These are phyloP conservation scores for Globisporangium echinulatum DNA, from an alignment of 352 stramenopile species.

Conservation along the genomic window DNA sequence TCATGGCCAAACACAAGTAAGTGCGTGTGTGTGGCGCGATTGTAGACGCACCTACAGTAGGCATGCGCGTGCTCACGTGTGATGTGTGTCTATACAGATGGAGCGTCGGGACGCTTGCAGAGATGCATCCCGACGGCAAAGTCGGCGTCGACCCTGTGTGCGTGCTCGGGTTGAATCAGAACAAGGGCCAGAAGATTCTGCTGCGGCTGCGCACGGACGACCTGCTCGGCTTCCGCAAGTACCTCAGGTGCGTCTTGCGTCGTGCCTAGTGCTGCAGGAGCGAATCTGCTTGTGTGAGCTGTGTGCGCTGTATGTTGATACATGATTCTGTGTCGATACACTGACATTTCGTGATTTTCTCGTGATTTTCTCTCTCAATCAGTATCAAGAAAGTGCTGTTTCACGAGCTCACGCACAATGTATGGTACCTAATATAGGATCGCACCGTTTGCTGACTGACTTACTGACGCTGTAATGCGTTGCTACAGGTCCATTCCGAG, in stretches of 20 bases:
- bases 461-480: background rate
- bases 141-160: constrained; percentile 85
- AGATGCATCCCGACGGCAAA: constrained; percentile 90
- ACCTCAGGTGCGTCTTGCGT: constrained; percentile 37
- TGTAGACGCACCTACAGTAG: background rate
- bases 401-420: constrained; percentile 94
- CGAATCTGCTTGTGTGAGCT: no score
- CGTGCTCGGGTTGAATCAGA: constrained; percentile 92
- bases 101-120: constrained; percentile 78
- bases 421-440: constrained; percentile 19
- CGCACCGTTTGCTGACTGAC: background rate
- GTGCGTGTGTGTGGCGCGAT: constrained; percentile 2
- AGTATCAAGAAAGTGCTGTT: constrained; percentile 93
- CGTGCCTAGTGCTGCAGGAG: no score
- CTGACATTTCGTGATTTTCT: background rate
- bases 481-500: constrained; percentile 52
- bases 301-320: no score
- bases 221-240: constrained; percentile 90
- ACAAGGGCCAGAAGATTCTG: constrained; percentile 93
- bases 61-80: background rate
- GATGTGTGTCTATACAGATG: constrained; percentile 34
- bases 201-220: constrained; percentile 93
- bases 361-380: background rate
- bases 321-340: background rate
- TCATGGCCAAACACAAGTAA: constrained; percentile 87